phyloP scores from a whole-genome alignment of 2,329 filamentous ascomycete genomes.

The Colletotrichum gloeosporioides region DNA sequence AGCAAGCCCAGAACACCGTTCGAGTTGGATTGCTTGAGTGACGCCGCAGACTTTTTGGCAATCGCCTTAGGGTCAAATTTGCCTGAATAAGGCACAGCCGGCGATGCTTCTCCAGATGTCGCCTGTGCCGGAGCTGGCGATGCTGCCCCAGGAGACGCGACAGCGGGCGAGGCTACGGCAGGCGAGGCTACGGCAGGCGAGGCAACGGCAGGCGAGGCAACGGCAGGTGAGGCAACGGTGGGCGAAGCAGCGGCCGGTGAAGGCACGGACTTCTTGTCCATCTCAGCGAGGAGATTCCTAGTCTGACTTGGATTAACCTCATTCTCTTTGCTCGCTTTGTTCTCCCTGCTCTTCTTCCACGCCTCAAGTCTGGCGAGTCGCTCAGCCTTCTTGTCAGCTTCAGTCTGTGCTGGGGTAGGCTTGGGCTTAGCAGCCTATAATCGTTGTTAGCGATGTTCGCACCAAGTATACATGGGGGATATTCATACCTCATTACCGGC shows the following conservation, averaged over 20 bases:
- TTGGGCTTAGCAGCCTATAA: conserved; percentile 60
- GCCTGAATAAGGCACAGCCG: conserved; percentile 69
- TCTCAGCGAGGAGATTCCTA: conserved; percentile 72
- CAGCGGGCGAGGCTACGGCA: conserved; percentile 54
- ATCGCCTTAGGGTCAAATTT: conserved; percentile 91
- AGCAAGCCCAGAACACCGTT: conserved; percentile 54
- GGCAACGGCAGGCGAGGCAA: conserved; percentile 47
- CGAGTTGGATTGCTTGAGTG: conserved; percentile 59
- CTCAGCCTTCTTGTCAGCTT: conserved; percentile 81
- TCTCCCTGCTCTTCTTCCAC: conserved; percentile 91
- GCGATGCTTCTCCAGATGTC: conserved; percentile 51
- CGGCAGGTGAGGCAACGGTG: conserved; percentile 49
- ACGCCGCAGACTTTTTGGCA: conserved; percentile 75
- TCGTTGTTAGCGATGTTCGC: conserved; percentile 26
- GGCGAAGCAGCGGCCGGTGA: conserved; percentile 54
- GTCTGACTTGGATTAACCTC: conserved; percentile 70
- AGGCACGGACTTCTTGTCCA: conserved; percentile 70
- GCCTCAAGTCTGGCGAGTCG: conserved; percentile 82
- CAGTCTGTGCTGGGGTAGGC: conserved; percentile 59
- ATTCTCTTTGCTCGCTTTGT: conserved; percentile 74
- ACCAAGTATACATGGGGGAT: neutral
- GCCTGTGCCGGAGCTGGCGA: conserved; percentile 35
- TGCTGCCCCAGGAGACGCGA: conserved; percentile 4
- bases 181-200: conserved; percentile 41
- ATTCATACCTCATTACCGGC: conserved; percentile 63